Evolutionary conservation across 441 rosid genomes (phyloP), one percentile per base, ranked within the genome.

Genomic region (Erodium trifolium): DNA sequence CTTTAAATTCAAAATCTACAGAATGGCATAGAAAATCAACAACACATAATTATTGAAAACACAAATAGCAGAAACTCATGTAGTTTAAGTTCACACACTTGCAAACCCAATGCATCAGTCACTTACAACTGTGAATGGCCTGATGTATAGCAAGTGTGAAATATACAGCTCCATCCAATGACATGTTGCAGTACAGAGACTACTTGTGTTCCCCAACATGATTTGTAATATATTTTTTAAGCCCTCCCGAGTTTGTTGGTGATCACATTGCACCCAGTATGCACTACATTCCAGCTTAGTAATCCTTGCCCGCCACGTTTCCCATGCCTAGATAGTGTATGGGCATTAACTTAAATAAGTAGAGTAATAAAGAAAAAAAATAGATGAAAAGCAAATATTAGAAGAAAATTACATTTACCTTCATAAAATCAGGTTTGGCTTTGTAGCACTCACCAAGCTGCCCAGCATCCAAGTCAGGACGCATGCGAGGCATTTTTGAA

Each of bases 401-500:
- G 41, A 67, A 68, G 67, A 27, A 27, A 71, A 67, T 71, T 62
- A 75, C 68, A 70, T 57, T 69, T 82, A 89, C 97, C 96, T 88
- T 91, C 81, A 86, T 72, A 84, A 91, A 93, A 78, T 91, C 97
- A 73, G 97, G 88, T 86, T 87, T 91, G 68, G 90, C 82, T 79
- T 84, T 85, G 79, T 75, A 85, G 84, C 91, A 86, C 81, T 91
- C 97, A 72, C 97, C 99, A 67, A 87, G 73, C 68, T 84, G 86
- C 74, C 88, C 92, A 68, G 73, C 80, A 80, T 81, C 85, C 67
- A 86, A 63, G 55, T 84, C 83, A 18, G 88, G 86, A 67, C 95
- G 85, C 92, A 89, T 80, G 70, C 92, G 93, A 68, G 97, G 99
- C 95, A 85, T 89, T 73, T 86, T 91, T 73, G 96, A 85, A 80